Conservation (phyloP, 176 grass and related monocot genomes). For the Musa beccarii region DNA sequence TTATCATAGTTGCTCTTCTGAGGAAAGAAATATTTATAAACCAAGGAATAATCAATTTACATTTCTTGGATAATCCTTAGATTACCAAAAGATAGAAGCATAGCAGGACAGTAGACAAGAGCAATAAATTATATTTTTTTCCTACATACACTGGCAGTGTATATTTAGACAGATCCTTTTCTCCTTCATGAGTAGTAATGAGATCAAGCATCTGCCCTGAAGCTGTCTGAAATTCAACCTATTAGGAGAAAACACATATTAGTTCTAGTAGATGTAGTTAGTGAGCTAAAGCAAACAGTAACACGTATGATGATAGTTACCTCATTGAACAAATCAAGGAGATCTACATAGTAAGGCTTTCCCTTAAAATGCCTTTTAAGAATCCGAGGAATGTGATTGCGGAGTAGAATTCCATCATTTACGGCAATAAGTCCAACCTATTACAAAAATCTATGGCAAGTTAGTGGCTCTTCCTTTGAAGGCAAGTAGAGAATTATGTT, state of each 20-base stretch:
- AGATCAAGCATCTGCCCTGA: conserved; percentile 92
- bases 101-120: too few species aligned
- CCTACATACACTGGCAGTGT: conserved; percentile 65
- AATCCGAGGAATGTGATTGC: conserved; percentile 89
- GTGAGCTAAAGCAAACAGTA: conserved; percentile 5
- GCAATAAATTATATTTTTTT: background rate
- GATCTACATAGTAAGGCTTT: conserved; percentile 88
- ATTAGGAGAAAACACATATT: conserved; percentile 21
- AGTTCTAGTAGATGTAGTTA: background rate
- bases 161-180: conserved; percentile 83
- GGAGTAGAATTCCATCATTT: conserved; percentile 92
- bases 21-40: background rate
- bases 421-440: conserved; percentile 98
- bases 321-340: conserved; percentile 96
- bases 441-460: conserved; percentile 6
- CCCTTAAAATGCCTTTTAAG: conserved; percentile 74
- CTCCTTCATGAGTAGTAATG: conserved; percentile 96
- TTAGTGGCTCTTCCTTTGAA: background rate
- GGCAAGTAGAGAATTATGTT: background rate
- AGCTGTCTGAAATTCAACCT: conserved; percentile 99
- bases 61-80: too few species aligned
- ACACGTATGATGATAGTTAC: conserved; percentile 33
- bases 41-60: background rate
- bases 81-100: too few species aligned
- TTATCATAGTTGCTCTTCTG: background rate